A percentile compares a stretch with the other conserved stretches of the same genome.
These are phyloP conservation scores for Exophiala sp. DNA, from an alignment of 2,329 filamentous ascomycete genomes.

Conservation along the genomic window DNA sequence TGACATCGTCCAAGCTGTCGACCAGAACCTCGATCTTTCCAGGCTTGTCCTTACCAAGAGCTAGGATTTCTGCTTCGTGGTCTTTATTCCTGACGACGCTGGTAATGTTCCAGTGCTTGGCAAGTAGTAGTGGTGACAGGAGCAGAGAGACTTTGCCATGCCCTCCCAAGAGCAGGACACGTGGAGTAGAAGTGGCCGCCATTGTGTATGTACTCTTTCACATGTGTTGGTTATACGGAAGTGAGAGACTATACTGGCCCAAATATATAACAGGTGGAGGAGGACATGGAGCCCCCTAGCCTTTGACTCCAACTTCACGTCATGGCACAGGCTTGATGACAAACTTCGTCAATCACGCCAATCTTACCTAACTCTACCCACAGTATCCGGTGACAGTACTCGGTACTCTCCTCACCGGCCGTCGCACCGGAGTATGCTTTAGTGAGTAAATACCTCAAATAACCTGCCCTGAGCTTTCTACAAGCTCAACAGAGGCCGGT, in stretches of 20 bases:
- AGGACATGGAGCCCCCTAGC: too few species aligned
- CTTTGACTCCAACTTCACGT: too few species aligned
- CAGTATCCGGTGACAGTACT: too few species aligned
- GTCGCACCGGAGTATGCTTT: too few species aligned
- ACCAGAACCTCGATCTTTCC: constrained; percentile 68
- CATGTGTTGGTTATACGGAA: neutral
- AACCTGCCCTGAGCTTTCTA: too few species aligned
- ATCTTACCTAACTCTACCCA: too few species aligned
- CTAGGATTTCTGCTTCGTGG: constrained; percentile 62
- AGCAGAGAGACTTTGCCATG: constrained; percentile 75
- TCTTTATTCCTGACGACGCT: constrained; percentile 72
- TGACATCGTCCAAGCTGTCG: constrained; percentile 68
- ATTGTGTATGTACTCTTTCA: neutral
- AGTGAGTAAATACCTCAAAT: too few species aligned
- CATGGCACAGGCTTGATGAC: too few species aligned
- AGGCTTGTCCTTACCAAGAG: constrained; percentile 55
- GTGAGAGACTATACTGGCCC: neutral
- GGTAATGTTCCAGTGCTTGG: constrained; percentile 71
- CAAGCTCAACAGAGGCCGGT: too few species aligned
- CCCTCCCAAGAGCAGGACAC: constrained; percentile 73
- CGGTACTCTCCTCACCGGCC: too few species aligned
- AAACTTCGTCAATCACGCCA: too few species aligned
- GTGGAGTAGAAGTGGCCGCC: constrained; percentile 30
- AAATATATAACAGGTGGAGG: too few species aligned
- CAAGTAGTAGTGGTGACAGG: constrained; percentile 72